These are phyloP conservation scores for Colletotrichum sp. DNA, from an alignment of 2,329 filamentous ascomycete species.

Conservation along the genomic window DNA sequence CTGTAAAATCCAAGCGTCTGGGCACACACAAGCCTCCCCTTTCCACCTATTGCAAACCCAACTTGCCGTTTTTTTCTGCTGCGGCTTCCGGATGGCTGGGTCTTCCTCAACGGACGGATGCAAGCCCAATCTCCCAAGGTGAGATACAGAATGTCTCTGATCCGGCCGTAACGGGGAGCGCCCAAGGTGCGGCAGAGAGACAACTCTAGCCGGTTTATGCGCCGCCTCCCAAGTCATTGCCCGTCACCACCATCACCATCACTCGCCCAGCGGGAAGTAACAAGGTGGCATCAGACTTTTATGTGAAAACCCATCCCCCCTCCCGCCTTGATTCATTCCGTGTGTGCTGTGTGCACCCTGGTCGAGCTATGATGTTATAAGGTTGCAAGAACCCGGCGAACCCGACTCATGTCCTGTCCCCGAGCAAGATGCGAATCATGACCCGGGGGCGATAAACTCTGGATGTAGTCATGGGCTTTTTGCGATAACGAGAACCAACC, in stretches of 20 bases:
- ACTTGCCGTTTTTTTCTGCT: not conserved
- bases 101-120: not conserved
- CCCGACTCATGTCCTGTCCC: not conserved
- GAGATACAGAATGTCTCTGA: not conserved
- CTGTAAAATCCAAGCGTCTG: not conserved
- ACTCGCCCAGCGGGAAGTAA: not conserved
- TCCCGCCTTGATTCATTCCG: not conserved
- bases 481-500: not conserved
- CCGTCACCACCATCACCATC: not conserved
- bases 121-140: not conserved
- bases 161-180: not conserved
- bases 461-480: not conserved
- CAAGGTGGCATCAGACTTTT: not conserved
- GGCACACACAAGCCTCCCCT: not conserved
- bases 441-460: not conserved
- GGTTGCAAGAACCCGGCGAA: not conserved
- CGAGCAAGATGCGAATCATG: not conserved
- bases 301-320: not conserved
- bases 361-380: not conserved
- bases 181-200: not conserved
- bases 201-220: not conserved
- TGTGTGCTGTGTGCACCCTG: not conserved
- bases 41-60: not conserved
- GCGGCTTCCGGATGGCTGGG: not conserved
- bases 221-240: not conserved